Conservation (phyloP, 108 stramenopile genomes). For the Craspedostauros australis region DNA sequence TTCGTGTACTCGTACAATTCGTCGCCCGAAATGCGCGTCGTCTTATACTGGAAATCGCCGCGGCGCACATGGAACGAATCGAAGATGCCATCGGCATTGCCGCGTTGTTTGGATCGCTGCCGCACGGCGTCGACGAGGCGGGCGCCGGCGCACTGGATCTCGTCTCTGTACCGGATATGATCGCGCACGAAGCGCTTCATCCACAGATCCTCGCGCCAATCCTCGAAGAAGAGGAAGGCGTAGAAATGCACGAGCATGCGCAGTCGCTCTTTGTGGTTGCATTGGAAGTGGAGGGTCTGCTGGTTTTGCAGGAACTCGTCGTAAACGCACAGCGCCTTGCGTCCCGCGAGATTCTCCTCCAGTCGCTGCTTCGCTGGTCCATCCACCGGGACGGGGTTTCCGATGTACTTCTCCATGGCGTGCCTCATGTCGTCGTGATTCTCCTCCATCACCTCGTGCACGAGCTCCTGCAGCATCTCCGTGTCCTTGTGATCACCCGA, state of each 20-base stretch:
- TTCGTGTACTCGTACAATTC: conserved; percentile 30
- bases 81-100: conserved; percentile 44
- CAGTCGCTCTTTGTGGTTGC: conserved; percentile 33
- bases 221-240: conserved; percentile 82
- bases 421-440: conserved; percentile 37
- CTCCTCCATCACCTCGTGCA: conserved; percentile 21
- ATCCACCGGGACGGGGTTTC: conserved; percentile 64
- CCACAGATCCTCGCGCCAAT: conserved; percentile 77
- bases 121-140: conserved; percentile 68
- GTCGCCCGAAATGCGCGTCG: conserved; percentile 27
- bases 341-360: conserved; percentile 50
- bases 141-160: conserved; percentile 87
- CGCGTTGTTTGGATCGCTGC: conserved; percentile 29
- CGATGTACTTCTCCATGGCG: conserved; percentile 39
- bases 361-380: conserved; percentile 51
- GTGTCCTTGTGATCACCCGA: conserved; percentile 27
- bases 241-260: conserved; percentile 87
- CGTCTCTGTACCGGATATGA: conserved; percentile 85
- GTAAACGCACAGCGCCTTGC: conserved; percentile 54
- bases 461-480: conserved; percentile 36
- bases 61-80: conserved; percentile 86
- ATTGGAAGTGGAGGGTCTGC: conserved; percentile 68
- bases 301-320: conserved; percentile 59
- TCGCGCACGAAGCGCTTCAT: conserved; percentile 82
- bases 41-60: conserved; percentile 69